These are phyloP conservation scores for Athelia psychrophila DNA, from an alignment of 1,284 basidiomycete genomes.

Conservation along the genomic window DNA sequence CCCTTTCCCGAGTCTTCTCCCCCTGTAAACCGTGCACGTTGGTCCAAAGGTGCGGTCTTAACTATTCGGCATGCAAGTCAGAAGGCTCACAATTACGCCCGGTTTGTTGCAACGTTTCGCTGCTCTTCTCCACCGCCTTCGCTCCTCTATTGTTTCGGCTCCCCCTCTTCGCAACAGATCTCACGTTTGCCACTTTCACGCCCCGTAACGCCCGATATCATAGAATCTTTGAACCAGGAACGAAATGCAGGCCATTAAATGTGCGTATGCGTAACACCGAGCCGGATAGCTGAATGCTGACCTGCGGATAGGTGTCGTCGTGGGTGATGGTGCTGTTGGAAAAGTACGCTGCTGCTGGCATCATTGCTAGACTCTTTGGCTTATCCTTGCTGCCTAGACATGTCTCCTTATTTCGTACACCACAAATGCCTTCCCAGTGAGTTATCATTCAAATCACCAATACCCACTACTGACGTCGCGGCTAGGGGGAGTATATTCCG, in stretches of 20 bases:
- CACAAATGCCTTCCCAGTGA: constrained; percentile 91
- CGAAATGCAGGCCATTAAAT: constrained; percentile 73
- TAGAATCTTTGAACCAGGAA: constrained; percentile 13
- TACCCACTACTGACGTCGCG: constrained; percentile 19
- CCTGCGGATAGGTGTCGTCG: constrained; percentile 79
- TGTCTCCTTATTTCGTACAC: constrained; percentile 97
- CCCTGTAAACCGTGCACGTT: no score
- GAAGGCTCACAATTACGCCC: no score
- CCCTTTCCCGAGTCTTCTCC: no score
- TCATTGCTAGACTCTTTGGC: constrained; percentile 1
- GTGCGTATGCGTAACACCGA: constrained; percentile 31
- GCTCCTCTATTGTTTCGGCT: not conserved
- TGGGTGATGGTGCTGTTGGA: constrained; percentile 99
- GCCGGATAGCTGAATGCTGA: constrained; percentile 22
- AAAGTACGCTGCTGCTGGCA: constrained; percentile 64
- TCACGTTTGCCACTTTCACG: constrained; percentile 11
- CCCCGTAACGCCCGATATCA: constrained; percentile 6
- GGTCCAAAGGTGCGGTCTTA: no score
- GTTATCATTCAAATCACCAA: constrained; percentile 27
- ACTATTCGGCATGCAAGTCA: no score
- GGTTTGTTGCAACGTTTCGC: no score
- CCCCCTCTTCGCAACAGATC: no score
- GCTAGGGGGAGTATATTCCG: constrained; percentile 93
- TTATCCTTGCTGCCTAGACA: constrained; percentile 53
- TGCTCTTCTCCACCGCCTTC: not conserved